Evolutionary conservation across 768 basidiomycete species (phyloP).

Genomic region (Psilocybe azurescens): DNA sequence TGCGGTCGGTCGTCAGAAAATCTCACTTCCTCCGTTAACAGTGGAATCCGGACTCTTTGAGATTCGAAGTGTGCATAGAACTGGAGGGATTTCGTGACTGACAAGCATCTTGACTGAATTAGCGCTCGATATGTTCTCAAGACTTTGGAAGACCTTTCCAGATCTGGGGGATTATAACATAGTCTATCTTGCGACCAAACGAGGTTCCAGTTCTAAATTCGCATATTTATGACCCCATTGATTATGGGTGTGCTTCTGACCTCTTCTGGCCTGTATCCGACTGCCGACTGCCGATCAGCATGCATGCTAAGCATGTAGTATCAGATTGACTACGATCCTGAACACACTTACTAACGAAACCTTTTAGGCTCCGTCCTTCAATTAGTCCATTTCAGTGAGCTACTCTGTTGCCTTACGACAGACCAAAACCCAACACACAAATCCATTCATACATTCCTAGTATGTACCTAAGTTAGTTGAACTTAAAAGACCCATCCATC

Average conservation of each 20-base stretch:
- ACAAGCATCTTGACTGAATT: neutral
- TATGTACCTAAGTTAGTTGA: neutral
- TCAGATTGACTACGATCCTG: neutral
- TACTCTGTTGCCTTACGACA: neutral
- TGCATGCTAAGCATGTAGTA: neutral
- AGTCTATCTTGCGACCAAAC: neutral
- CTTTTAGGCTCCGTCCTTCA: neutral
- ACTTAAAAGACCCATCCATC: neutral
- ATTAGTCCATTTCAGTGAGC: neutral
- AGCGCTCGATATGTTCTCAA: slow-evolving; percentile 1
- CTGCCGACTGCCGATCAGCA: neutral
- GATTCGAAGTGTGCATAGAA: neutral
- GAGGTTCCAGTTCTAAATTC: neutral
- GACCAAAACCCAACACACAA: neutral
- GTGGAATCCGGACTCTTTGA: neutral
- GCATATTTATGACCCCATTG: slow-evolving; percentile 2
- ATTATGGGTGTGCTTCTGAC: neutral
- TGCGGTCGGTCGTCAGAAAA: neutral
- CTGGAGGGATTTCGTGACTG: neutral
- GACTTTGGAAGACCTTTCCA: neutral
- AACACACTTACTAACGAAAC: neutral
- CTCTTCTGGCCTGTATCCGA: neutral
- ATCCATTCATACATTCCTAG: neutral
- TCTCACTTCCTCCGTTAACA: neutral
- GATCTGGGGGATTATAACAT: neutral